These are phyloP conservation scores for Phragmites australis DNA, from an alignment of 176 grass and related monocot species.

Conservation along the genomic window DNA sequence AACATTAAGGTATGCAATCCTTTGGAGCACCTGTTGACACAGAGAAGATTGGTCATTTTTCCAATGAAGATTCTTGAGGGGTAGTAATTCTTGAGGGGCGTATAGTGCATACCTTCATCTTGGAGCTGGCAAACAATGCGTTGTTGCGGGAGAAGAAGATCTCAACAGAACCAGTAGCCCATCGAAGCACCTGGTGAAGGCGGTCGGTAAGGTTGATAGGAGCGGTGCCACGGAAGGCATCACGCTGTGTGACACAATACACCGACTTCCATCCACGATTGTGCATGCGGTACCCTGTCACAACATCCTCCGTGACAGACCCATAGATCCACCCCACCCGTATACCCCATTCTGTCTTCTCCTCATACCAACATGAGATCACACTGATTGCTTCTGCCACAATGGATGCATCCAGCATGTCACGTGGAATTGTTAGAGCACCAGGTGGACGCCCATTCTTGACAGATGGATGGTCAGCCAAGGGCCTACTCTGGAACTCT, in stretches of 20 bases:
- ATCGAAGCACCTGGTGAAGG: constrained; percentile 92
- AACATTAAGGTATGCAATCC: constrained; percentile 93
- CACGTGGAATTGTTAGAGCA: constrained; percentile 80
- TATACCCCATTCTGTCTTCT: constrained; percentile 95
- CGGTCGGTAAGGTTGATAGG: constrained; percentile 97
- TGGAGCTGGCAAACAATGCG: constrained; percentile 77
- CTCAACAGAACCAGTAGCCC: constrained; percentile 96
- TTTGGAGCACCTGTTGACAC: constrained; percentile 63
- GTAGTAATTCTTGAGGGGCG: constrained; percentile 6
- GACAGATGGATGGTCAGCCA: constrained; percentile 89
- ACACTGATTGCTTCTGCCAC: constrained; percentile 96
- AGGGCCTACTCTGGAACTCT: constrained; percentile 89
- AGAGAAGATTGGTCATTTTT: constrained; percentile 33
- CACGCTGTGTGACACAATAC: constrained; percentile 93
- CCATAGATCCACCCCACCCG: constrained; percentile 97
- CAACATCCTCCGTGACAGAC: constrained; percentile 93
- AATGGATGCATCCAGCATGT: constrained; percentile 80
- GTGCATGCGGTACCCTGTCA: constrained; percentile 98
- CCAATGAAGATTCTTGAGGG: not conserved
- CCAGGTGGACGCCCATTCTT: constrained; percentile 88
- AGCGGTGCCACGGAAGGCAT: constrained; percentile 90
- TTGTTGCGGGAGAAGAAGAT: constrained; percentile 99
- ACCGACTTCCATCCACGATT: constrained; percentile 96
- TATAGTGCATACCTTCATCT: constrained; percentile 70
- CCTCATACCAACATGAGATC: constrained; percentile 98